Evolutionary conservation across 768 basidiomycete genomes (phyloP).

Genomic region (Lyophyllum semitale): DNA sequence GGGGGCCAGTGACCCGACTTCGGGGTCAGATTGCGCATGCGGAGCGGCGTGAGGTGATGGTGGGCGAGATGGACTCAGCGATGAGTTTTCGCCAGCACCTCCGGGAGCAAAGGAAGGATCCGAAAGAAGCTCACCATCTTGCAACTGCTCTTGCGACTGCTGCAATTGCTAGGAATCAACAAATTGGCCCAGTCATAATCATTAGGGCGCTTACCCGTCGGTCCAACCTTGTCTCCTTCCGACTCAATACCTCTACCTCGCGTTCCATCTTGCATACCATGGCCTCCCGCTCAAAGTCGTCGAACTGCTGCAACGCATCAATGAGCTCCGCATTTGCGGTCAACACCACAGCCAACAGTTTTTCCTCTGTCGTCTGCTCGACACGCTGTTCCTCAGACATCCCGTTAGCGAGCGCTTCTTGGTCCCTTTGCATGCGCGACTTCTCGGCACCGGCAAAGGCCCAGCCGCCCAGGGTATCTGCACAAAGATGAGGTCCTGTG

Average conservation of each 20-base stretch:
- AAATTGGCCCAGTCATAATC: neutral
- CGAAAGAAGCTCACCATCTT: slow-evolving; percentile 30
- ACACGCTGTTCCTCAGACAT: slow-evolving; percentile 31
- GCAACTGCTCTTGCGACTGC: slow-evolving; percentile 39
- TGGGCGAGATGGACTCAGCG: slow-evolving; percentile 45
- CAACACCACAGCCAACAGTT: slow-evolving; percentile 73
- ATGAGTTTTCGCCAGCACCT: slow-evolving; percentile 31
- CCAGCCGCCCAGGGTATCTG: slow-evolving; percentile 98
- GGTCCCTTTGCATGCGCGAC: slow-evolving; percentile 45
- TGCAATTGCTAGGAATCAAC: slow-evolving; percentile 29
- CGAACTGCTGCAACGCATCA: slow-evolving; percentile 70
- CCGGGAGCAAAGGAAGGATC: slow-evolving; percentile 23
- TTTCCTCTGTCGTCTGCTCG: slow-evolving; percentile 70
- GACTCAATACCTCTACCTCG: slow-evolving; percentile 69
- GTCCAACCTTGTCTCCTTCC: slow-evolving; percentile 66
- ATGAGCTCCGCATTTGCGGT: slow-evolving; percentile 72
- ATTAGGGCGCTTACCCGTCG: slow-evolving; percentile 50
- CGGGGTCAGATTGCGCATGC: slow-evolving; percentile 14
- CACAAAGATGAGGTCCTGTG: slow-evolving; percentile 81
- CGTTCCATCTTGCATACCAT: no score
- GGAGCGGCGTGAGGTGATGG: slow-evolving; percentile 35
- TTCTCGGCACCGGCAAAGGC: slow-evolving; percentile 75
- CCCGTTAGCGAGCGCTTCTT: slow-evolving; percentile 13
- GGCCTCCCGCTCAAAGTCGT: slow-evolving; percentile 76
- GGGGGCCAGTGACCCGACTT: slow-evolving; percentile 46